Evolutionary conservation across 2,329 filamentous ascomycete genomes (phyloP), one percentile per base, ranked within the genome.

Genomic region (Penicillium sp.): DNA sequence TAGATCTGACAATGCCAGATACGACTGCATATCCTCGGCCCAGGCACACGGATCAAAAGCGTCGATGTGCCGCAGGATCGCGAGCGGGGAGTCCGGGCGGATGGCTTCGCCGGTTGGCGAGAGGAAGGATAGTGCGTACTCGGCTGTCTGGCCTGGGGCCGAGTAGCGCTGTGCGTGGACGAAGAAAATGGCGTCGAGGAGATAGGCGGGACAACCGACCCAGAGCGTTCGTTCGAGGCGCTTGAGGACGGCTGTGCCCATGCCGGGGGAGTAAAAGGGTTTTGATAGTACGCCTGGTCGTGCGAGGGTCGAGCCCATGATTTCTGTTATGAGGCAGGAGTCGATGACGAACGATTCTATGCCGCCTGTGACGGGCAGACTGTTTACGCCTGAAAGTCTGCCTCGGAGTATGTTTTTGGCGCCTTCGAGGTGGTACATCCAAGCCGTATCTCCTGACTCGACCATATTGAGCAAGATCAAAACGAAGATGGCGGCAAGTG

Each of bases 371-470:
- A 46, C 33, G 9, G 47, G 38, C 5, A 12, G 61, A 60, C 57
- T 62, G 51, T 11, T 59, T 53, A 52, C 33, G 57, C 58, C 38
- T 61, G 60, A 28, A 28, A 53, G 33, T 33, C 20, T 47, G 66
- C 57, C 54, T 71, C 67, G 26, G 77, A 81, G 71, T 20, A 81
- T 67, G 55, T 72, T 74, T 60, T 76, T 75, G n/a, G 78, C 79
- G 6, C 79, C 79, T 58, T 79, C 76, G 49, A 80, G 72, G 58
- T 81, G 79, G 33, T 77, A 73, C 60, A 74, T 80, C 79, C 79
- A 81, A 33, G 78, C 74, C 11, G 77, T 78, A 49, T 72, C 74
- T 14, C 79, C 79, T 0, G 79, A 81, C 59, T 80, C 77, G 5
- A 81, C 72, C 5, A 80, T 67, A 55, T 80, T 78, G 58, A 80